phyloP scores from a whole-genome alignment of 2,329 filamentous ascomycete genomes.

The Sclerotinia subarctica region DNA sequence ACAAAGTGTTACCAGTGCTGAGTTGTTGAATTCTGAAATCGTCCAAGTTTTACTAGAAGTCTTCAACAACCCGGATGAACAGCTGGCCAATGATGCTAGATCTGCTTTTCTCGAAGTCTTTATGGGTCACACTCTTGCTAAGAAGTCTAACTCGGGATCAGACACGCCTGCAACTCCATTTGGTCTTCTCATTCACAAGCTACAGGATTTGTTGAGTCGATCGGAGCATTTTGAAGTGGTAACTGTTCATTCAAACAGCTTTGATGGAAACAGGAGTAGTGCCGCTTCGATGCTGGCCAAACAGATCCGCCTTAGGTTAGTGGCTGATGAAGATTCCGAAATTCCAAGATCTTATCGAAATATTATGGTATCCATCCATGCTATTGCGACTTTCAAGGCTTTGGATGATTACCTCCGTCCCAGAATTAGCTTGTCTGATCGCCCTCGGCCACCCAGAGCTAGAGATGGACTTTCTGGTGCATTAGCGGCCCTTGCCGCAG shows the following conservation, averaged over 20 bases:
- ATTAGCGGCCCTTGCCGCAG: conserved; percentile 74
- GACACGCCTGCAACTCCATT: conserved; percentile 79
- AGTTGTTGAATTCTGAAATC: conserved; percentile 85
- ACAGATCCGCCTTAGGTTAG: conserved; percentile 83
- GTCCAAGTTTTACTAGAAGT: conserved; percentile 80
- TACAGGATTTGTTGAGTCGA: conserved; percentile 92
- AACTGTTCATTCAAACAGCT: conserved; percentile 88
- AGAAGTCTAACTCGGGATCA: conserved; percentile 57
- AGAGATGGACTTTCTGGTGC: conserved; percentile 63
- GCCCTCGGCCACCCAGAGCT: conserved; percentile 59
- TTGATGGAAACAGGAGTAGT: conserved; percentile 85
- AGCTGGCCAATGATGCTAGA: conserved; percentile 63
- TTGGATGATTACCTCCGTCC: conserved; percentile 94
- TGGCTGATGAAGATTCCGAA: conserved; percentile 85
- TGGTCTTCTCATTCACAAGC: conserved; percentile 85
- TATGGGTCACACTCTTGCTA: conserved; percentile 72
- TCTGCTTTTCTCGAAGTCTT: conserved; percentile 88
- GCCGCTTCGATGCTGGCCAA: conserved; percentile 95
- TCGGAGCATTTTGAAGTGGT: conserved; percentile 98
- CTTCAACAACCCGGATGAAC: conserved; percentile 68
- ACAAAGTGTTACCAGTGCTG: conserved; percentile 92
- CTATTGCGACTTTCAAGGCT: conserved; percentile 96
- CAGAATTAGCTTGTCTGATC: conserved; percentile 77
- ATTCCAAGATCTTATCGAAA: conserved; percentile 85
- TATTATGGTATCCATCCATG: conserved; percentile 98